Base-by-base conservation (phyloP, 495 filamentous ascomycete genomes). In the Xeromyces bisporus region DNA sequence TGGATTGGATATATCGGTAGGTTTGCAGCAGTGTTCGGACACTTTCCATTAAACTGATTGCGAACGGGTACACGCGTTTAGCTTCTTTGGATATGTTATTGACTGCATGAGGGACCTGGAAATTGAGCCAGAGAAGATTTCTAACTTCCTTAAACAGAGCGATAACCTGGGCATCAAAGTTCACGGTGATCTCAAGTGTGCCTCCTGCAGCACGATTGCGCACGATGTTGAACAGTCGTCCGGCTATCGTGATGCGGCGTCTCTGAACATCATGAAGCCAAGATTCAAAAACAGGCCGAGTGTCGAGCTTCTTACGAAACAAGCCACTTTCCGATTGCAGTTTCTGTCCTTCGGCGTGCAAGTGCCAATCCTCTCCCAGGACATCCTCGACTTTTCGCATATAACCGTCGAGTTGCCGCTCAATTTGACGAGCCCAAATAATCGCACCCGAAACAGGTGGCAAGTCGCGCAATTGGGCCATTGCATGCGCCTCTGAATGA, bases 351-450 rank as follows among this genome's bases (percentile, higher is more conserved):
- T 99, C 89, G 12, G 85, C 65, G 48, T 96, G 92, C 32, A 94
- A 58, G 18, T 77, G 74, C 89, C 89, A 99, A 40, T 93, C 83
- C 26, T 78, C 69, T 27, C 89, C 89, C 17, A 99, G 67, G 20
- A 99, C 86, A 44, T 89, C 80, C 46, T 93, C 89, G 31, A 99
- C 85, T 50, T 89, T 91, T 42, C 83, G 84, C 89, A 99, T 93
- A 53, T 96, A 96, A 6, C 72, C 75, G 47, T 93, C 73, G 6
- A 96, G 69, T 46, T 96, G 89, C 13, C 80, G 73, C 61, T 96
- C 89, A 36, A 99, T 96, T 55, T 99, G 89, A 9, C 83, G 71
- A 14, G 83, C 86, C 83, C 89, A 94, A 32, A 94, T 86, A 33
- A 99, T 93, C 10, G 86, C 84, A 30, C 89, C 91, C 6, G 89